phyloP scores from a whole-genome alignment of 805 yeast species.

The Ogataea polymorpha region DNA sequence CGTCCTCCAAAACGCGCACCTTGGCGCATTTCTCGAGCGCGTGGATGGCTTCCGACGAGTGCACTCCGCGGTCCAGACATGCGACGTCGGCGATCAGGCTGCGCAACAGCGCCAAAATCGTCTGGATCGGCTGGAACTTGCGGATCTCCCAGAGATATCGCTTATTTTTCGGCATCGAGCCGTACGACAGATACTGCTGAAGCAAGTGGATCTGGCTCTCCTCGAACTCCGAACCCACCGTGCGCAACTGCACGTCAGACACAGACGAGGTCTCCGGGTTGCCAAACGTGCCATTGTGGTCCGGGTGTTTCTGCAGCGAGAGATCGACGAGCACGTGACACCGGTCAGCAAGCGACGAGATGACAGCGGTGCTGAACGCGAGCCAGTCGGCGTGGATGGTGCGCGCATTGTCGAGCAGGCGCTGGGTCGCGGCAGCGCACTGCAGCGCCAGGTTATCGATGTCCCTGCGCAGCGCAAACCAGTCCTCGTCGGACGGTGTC shows the following conservation, averaged over 20 bases:
- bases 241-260: not conserved
- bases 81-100: slow-evolving; percentile 13
- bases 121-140: slow-evolving; percentile 28
- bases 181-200: slow-evolving; percentile 20
- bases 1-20: slow-evolving; percentile 15
- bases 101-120: slow-evolving; percentile 17
- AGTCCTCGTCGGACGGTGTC: not conserved
- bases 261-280: slow-evolving; percentile 5
- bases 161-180: slow-evolving; percentile 21
- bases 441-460: slow-evolving; percentile 20
- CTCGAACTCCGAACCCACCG: not conserved
- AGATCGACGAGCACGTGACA: slow-evolving; percentile 15
- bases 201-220: slow-evolving; percentile 22
- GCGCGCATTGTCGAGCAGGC: slow-evolving; percentile 18
- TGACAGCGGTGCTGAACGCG: slow-evolving; percentile 16
- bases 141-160: slow-evolving; percentile 26
- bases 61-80: slow-evolving; percentile 1
- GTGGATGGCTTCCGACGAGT: not conserved
- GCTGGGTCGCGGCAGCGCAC: slow-evolving; percentile 20
- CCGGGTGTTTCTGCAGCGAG: not conserved
- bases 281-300: no score
- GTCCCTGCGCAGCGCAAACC: slow-evolving; percentile 8
- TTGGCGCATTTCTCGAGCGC: slow-evolving; percentile 8
- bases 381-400: slow-evolving; percentile 18
- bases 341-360: slow-evolving; percentile 22